Conservation (phyloP, 768 basidiomycete genomes). For the Mycena haematopus region DNA sequence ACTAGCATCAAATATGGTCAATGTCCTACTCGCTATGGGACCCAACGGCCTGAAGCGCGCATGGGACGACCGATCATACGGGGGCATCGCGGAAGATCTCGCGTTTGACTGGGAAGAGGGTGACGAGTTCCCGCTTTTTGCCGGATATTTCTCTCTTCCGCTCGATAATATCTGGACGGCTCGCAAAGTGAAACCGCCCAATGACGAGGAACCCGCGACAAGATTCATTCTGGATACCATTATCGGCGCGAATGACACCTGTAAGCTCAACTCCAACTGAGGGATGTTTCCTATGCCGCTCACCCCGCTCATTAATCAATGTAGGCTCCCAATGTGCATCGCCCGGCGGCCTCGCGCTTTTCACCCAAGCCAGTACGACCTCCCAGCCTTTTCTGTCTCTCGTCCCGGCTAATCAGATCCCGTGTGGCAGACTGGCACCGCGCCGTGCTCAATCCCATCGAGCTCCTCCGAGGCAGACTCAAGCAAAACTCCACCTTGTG, state of each 20-base stretch:
- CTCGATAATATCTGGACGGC: constrained; percentile 1
- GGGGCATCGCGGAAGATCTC: neutral
- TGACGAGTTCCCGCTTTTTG: neutral
- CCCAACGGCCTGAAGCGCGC: neutral
- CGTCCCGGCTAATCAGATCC: too few relatives aligned
- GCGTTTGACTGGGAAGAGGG: neutral
- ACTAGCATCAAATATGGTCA: neutral
- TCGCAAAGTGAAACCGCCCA: constrained; percentile 18
- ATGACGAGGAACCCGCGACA: constrained; percentile 2
- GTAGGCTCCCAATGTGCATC: constrained; percentile 23
- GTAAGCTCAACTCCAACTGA: neutral
- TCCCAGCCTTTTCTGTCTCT: neutral
- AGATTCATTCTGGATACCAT: neutral
- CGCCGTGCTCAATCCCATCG: too few relatives aligned
- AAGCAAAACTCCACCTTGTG: too few relatives aligned
- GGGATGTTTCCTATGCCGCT: too few relatives aligned
- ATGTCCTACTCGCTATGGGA: neutral
- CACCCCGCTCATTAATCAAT: neutral
- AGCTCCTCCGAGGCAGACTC: too few relatives aligned
- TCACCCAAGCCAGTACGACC: constrained; percentile 24
- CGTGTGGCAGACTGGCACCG: too few relatives aligned
- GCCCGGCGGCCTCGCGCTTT: constrained; percentile 15
- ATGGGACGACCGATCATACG: neutral
- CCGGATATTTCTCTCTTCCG: neutral
- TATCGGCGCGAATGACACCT: neutral